Conservation (phyloP, 2,329 filamentous ascomycete species). For the Scedosporium minutisporum region DNA sequence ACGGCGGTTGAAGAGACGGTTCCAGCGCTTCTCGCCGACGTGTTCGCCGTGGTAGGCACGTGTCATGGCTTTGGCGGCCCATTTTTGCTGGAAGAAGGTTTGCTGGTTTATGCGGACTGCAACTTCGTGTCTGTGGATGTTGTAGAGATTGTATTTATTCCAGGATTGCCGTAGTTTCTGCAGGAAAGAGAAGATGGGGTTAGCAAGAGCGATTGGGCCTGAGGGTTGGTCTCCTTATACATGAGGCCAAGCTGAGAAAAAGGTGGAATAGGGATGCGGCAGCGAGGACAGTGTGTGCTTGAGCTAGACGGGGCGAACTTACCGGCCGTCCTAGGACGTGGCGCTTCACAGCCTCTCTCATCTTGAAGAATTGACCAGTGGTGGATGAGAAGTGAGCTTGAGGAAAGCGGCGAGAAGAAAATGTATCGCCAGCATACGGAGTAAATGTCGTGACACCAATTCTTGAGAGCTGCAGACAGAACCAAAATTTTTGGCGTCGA, state of each 20-base stretch:
- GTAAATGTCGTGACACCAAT: background rate
- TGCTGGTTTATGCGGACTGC: conserved; percentile 17
- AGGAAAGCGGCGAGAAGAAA: conserved; percentile 1
- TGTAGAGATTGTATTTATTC: conserved; percentile 97
- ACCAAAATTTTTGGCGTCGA: conserved; percentile 10
- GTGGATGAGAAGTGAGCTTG: conserved; percentile 3
- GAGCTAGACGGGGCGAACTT: conserved; percentile 2
- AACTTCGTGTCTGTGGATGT: conserved; percentile 48
- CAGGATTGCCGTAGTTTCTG: conserved; percentile 93
- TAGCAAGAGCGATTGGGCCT: background rate
- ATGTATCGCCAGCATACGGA: conserved; percentile 1
- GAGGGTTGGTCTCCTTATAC: background rate
- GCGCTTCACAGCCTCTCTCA: conserved; percentile 13
- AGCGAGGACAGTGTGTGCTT: background rate
- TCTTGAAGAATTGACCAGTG: conserved; percentile 10
- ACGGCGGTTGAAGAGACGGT: conserved; percentile 79
- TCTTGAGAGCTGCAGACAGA: conserved; percentile 9
- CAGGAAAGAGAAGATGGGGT: conserved; percentile 6
- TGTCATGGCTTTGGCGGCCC: conserved; percentile 73
- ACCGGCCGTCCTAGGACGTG: conserved; percentile 12
- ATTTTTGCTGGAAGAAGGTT: conserved; percentile 99
- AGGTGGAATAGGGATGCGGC: conserved; percentile 1
- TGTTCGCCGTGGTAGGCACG: conserved; percentile 93
- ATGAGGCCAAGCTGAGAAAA: background rate
- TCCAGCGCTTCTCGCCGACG: conserved; percentile 86